Conservation (phyloP, 2,329 filamentous ascomycete species). For the Calonectria leucothoes region DNA sequence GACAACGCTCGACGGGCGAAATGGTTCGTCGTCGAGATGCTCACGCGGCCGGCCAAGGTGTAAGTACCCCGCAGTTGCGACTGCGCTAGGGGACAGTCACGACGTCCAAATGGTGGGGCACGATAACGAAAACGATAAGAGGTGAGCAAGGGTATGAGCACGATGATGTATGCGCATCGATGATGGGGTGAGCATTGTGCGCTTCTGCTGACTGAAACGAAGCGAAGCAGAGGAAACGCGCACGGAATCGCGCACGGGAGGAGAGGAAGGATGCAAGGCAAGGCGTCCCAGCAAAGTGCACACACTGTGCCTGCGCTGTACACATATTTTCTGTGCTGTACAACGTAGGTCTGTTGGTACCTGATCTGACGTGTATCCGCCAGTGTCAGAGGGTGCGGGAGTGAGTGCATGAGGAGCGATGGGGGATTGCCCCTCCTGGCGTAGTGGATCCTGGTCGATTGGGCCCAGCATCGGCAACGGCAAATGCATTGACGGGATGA, state of each 20-base stretch:
- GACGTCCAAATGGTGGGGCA: slow-evolving; percentile 22
- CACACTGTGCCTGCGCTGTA: background rate
- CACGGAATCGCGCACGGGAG: background rate
- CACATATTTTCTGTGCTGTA: background rate
- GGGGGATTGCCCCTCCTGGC: slow-evolving; percentile 15
- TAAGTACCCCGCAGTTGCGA: slow-evolving; percentile 28
- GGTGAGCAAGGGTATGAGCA: background rate
- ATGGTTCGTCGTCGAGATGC: slow-evolving; percentile 26
- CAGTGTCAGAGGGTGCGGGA: slow-evolving; percentile 12
- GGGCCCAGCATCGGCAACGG: background rate
- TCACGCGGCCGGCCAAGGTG: slow-evolving; percentile 20
- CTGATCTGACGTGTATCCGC: slow-evolving; percentile 33
- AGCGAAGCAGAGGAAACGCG: background rate
- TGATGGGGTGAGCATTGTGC: background rate
- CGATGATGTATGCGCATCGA: slow-evolving; percentile 3
- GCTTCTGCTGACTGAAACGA: background rate
- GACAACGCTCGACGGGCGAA: slow-evolving; percentile 11
- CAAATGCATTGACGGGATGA: background rate
- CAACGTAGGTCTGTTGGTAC: slow-evolving; percentile 8
- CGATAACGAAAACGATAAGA: slow-evolving; percentile 10
- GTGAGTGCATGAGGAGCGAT: slow-evolving; percentile 19
- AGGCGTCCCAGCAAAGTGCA: background rate
- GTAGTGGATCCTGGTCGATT: slow-evolving; percentile 10
- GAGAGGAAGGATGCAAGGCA: background rate
- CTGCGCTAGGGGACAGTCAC: slow-evolving; percentile 22